phyloP scores from a whole-genome alignment of 2,329 filamentous ascomycete genomes.

The Teratosphaeria nubilosa region DNA sequence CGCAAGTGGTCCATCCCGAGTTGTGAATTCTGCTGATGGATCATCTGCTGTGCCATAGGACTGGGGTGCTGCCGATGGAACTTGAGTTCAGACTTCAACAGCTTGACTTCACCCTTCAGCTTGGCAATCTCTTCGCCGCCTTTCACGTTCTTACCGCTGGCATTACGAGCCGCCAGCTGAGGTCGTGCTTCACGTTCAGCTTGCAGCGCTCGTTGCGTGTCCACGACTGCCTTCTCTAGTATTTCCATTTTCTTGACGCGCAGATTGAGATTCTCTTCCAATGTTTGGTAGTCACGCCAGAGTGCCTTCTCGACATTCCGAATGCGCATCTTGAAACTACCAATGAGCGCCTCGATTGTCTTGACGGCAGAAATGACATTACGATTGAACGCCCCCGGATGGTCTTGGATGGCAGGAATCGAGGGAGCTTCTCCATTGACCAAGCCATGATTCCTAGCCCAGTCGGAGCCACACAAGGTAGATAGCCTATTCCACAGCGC shows the following conservation, averaged over 20 bases:
- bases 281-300: conserved; percentile 78
- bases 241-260: conserved; percentile 79
- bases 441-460: conserved; percentile 79
- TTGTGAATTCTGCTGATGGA: conserved; percentile 17
- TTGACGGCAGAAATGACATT: conserved; percentile 82
- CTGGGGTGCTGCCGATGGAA: conserved; percentile 46
- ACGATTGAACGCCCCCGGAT: conserved; percentile 79
- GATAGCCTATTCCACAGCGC: conserved; percentile 85
- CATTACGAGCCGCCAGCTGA: conserved; percentile 22
- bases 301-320: conserved; percentile 79
- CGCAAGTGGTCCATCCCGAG: conserved; percentile 12
- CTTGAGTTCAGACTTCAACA: conserved; percentile 52
- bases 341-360: conserved; percentile 71
- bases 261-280: conserved; percentile 71
- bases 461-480: conserved; percentile 77
- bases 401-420: conserved; percentile 73
- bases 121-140: conserved; percentile 46
- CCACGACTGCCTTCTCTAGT: conserved; percentile 69
- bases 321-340: conserved; percentile 68
- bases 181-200: conserved; percentile 42
- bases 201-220: conserved; percentile 43
- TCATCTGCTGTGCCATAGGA: conserved; percentile 24
- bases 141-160: conserved; percentile 31
- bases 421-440: conserved; percentile 81
- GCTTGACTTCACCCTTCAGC: conserved; percentile 50